Conservation (phyloP, 495 filamentous ascomycete genomes). For the Extremus antarcticus region DNA sequence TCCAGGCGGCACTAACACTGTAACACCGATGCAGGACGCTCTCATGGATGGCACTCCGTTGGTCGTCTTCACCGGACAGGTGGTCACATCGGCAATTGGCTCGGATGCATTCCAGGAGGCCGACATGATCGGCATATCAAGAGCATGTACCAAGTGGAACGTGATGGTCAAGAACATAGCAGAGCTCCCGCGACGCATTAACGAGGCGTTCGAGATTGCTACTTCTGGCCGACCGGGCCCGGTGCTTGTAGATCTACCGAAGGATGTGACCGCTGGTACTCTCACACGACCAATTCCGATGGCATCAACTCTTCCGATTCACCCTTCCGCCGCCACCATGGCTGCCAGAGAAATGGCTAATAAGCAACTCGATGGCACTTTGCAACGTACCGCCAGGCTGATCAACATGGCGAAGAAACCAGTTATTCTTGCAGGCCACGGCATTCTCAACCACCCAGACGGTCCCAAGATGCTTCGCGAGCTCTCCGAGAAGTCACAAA, state of each 20-base stretch:
- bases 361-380: slow-evolving; percentile 48
- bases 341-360: slow-evolving; percentile 48
- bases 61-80: slow-evolving; percentile 73
- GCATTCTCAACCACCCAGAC: slow-evolving; percentile 51
- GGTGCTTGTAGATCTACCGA: slow-evolving; percentile 70
- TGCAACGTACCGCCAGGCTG: slow-evolving; percentile 53
- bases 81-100: slow-evolving; percentile 59
- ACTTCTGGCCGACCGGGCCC: slow-evolving; percentile 65
- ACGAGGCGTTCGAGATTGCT: slow-evolving; percentile 78
- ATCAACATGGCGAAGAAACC: slow-evolving; percentile 68
- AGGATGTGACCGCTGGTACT: slow-evolving; percentile 63
- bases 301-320: slow-evolving; percentile 47
- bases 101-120: slow-evolving; percentile 76
- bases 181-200: slow-evolving; percentile 65
- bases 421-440: slow-evolving; percentile 65
- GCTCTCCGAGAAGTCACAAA: slow-evolving; percentile 60
- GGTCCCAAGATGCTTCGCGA: slow-evolving; percentile 56
- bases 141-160: slow-evolving; percentile 77
- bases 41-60: slow-evolving; percentile 68
- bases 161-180: slow-evolving; percentile 73
- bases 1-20: slow-evolving; percentile 66
- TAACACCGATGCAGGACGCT: slow-evolving; percentile 71
- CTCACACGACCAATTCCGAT: slow-evolving; percentile 60
- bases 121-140: slow-evolving; percentile 64
- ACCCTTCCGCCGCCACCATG: slow-evolving; percentile 59